Evolutionary conservation across 2,329 filamentous ascomycete species (phyloP), one percentile per base, ranked within the genome.

Genomic region (Epichloe hybrida): DNA sequence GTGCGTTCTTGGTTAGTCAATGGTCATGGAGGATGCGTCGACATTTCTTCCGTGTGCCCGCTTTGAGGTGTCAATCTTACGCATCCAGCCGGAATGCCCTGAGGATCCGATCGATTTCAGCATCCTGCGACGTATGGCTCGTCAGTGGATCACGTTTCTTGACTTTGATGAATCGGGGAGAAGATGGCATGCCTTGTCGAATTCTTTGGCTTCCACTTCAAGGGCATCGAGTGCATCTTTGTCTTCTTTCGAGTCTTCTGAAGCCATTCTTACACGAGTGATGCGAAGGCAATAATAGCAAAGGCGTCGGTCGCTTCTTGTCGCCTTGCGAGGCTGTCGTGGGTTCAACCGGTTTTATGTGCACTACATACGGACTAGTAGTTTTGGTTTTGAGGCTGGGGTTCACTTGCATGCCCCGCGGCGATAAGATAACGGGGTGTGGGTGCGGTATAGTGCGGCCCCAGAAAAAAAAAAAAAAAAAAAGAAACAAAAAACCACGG

Each of bases 41-140:
- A 44, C 12, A 5, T 17, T 5, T 37, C 15, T 8, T 21, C 5
- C 5, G 11, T 11, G 7, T 46, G 20, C 5, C 8, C 36, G 9
- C 34, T 23, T 46, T 5, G 4, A 20, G 13, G 7, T 36, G 12
- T 39, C 3, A 11, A 20, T 46, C 27, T 51, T 64, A 77, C 73
- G 78, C 77, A 64, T 81, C 75, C 17, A 81, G 80, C 60, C 85
- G 82, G 69, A 98, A 98, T 46, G 90, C 87, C 62, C 85, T 86
- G 58, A 95, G 76, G 59, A 98, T 98, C 54, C 91, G 86, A 63
- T 95, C 88, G 61, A 97, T 97, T 66, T 97, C 91, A 53, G 86
- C 84, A 77, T 97, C 93, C 86, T 95, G 35, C 20, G 15, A 35
- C 5, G 56, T 9, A 44, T 13, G 5, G 38, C 40, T 12, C 46